These are phyloP conservation scores for Gloeophyllum trabeum DNA, from an alignment of 768 basidiomycete genomes.

Conservation along the genomic window DNA sequence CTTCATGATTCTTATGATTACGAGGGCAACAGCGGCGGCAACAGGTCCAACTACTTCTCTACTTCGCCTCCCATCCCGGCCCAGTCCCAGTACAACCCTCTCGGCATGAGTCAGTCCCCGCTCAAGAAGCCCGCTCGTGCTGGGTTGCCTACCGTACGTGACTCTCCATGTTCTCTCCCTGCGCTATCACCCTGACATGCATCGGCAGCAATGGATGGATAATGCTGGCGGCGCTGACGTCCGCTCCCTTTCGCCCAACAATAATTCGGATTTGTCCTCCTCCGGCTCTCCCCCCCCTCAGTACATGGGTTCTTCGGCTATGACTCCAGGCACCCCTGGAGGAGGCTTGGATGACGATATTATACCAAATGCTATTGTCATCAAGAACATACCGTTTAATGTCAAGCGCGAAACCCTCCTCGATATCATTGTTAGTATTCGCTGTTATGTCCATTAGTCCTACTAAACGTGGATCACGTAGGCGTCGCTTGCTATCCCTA, in stretches of 20 bases:
- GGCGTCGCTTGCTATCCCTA: constrained; percentile 88
- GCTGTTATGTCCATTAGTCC: background rate
- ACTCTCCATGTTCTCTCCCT: constrained; percentile 5
- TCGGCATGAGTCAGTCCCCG: constrained; percentile 55
- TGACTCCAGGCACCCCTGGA: constrained; percentile 37
- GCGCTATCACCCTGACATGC: constrained; percentile 6
- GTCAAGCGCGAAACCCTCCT: constrained; percentile 94
- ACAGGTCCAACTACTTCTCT: constrained; percentile 55
- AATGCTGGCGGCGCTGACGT: constrained; percentile 40
- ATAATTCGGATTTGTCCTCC: constrained; percentile 84
- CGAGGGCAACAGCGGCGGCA: constrained; percentile 43
- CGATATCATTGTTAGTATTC: constrained; percentile 78
- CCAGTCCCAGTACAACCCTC: constrained; percentile 35
- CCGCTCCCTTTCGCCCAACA: constrained; percentile 76
- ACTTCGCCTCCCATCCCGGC: constrained; percentile 51
- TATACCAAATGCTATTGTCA: constrained; percentile 98
- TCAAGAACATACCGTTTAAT: constrained; percentile 99
- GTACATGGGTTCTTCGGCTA: constrained; percentile 26
- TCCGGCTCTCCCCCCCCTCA: constrained; percentile 73
- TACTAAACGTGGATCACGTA: constrained; percentile 19
- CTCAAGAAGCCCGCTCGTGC: constrained; percentile 68
- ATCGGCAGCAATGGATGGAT: constrained; percentile 77
- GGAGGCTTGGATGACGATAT: constrained; percentile 72
- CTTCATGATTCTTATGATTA: constrained; percentile 82
- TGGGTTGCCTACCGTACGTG: constrained; percentile 64